Base-by-base conservation (phyloP, 305 asterid species). In the Solanum hybrid region DNA sequence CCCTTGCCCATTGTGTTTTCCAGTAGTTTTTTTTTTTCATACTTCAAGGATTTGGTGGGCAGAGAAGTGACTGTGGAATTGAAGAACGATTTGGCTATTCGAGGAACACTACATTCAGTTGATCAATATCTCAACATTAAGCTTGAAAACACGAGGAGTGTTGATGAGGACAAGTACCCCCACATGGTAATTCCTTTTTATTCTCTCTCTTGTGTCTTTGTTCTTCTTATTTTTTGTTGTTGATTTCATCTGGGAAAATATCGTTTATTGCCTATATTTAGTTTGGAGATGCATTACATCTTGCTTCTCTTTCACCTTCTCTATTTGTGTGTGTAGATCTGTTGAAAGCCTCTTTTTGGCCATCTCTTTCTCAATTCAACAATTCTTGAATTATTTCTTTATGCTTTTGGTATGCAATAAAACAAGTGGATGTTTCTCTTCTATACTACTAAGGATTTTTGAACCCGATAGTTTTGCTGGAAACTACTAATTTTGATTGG, bases 51-150 rank as follows among this genome's bases (percentile, higher is more conserved):
- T 92, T 92, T 97, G 92, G 98, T 97, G 81, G 99, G 99, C 31
- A 92, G 97, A 90, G 99, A 97, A 94, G 99, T 97, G 79, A 96
- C 99, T 8, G 99, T 97, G 87, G 99, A 97, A 93, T 90, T 39
- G 12, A 39, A 39, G 13, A 10, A 39, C 13, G 0, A 10, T 10
- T 39, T 39, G 3, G 42, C 42, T 39, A 96, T 96, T 83, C 89
- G 96, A 87, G 98, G 98, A 69, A 97, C 98, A 61, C 96, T 97
- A 82, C 99, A 96, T 90, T 97, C 99, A 18, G 98, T 97, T 86
- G 98, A 97, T 93, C 99, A 96, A 82, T 97, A 96, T 92, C 98
- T 97, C 91, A 96, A 97, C 91, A 96, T 97, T 88, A 97, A 97
- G 95, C 96, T 97, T 83, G 98, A 97, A 91, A 97, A 96, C 90